A percentile compares a stretch with the other conserved stretches of the same genome.
Evolutionary conservation across 257 asterid genomes (phyloP).

Genomic region (Phtheirospermum japonicum): DNA sequence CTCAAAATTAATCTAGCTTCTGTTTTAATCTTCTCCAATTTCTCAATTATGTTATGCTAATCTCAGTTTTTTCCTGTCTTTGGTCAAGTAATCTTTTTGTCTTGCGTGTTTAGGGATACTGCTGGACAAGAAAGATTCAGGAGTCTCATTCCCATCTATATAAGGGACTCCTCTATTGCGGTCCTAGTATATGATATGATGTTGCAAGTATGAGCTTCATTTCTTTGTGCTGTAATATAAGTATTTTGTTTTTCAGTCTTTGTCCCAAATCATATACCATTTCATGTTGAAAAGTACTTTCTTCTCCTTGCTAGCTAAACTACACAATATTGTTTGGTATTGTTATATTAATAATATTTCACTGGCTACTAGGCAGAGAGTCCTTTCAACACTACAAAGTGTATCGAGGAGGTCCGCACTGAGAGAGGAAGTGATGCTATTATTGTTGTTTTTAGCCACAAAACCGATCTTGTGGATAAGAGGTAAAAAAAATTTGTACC

Average conservation of each 20-base stretch:
- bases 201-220: constrained; percentile 47
- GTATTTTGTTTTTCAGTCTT: not conserved
- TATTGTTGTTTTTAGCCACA: constrained; percentile 79
- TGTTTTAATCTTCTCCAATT: not conserved
- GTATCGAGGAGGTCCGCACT: no score
- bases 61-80: constrained; percentile 8
- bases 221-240: not conserved
- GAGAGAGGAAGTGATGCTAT: constrained; percentile 73
- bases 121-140: constrained; percentile 34
- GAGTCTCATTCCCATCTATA: constrained; percentile 84
- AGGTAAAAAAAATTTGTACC: no score
- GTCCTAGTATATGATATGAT: constrained; percentile 81
- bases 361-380: constrained; percentile 38
- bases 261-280: no score
- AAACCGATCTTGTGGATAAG: constrained; percentile 88
- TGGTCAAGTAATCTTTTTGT: constrained; percentile 23
- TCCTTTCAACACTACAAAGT: constrained; percentile 69
- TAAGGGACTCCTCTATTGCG: constrained; percentile 90
- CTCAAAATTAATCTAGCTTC: not conserved
- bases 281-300: constrained; percentile 2
- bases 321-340: constrained; percentile 8
- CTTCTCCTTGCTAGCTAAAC: constrained; percentile 6
- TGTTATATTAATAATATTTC: not conserved
- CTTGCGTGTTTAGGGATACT: constrained; percentile 63
- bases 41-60: constrained; percentile 5